Conservation (phyloP, 2,329 filamentous ascomycete genomes). For the Thielaviopsis musarum region DNA sequence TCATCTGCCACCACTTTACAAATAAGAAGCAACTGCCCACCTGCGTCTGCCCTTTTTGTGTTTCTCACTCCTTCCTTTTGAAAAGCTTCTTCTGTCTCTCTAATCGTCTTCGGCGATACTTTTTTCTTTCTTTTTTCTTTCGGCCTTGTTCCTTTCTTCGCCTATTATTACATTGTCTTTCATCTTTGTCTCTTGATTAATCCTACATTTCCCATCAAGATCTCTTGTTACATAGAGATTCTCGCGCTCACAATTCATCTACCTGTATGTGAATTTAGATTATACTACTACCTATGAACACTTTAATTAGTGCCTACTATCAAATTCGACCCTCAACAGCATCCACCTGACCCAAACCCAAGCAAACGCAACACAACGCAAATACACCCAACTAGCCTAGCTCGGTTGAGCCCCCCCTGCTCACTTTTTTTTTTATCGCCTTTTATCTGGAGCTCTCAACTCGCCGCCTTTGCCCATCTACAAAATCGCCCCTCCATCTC, state of each 20-base stretch:
- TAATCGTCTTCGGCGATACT: background rate
- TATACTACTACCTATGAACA: background rate
- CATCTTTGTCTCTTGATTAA: slow-evolving; percentile 8
- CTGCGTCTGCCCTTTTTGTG: background rate
- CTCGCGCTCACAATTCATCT: background rate
- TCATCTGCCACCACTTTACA: slow-evolving; percentile 1
- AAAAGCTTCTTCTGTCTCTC: background rate
- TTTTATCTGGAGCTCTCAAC: background rate
- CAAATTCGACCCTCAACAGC: background rate
- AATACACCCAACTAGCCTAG: background rate
- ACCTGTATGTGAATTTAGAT: slow-evolving; percentile 1
- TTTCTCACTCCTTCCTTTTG: background rate
- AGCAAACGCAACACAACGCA: background rate
- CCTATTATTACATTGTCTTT: slow-evolving; percentile 13
- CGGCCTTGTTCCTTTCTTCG: background rate
- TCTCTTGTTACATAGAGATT: slow-evolving; percentile 2
- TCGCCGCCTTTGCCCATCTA: background rate
- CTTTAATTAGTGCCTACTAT: background rate
- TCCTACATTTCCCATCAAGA: background rate
- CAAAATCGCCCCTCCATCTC: background rate
- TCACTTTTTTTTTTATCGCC: background rate
- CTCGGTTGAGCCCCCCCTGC: background rate
- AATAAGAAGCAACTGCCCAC: slow-evolving; percentile 1
- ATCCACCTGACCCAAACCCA: background rate
- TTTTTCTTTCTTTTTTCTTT: background rate